phyloP scores from a whole-genome alignment of 768 basidiomycete genomes.

The Suillus paluster region DNA sequence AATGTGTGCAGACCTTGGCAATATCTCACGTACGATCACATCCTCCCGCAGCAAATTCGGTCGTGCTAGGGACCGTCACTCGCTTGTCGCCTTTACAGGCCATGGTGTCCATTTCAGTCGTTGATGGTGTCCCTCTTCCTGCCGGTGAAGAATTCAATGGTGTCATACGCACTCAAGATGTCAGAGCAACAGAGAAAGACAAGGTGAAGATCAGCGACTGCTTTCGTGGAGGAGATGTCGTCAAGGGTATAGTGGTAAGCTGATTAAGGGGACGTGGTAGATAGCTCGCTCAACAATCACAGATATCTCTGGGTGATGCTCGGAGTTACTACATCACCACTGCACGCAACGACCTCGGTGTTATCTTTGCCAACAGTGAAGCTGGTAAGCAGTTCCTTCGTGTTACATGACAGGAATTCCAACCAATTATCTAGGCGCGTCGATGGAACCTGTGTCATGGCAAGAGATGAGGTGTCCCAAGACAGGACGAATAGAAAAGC shows the following conservation, averaged over 20 bases:
- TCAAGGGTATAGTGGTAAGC: constrained; percentile 83
- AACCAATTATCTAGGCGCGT: constrained; percentile 54
- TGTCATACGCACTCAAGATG: constrained; percentile 86
- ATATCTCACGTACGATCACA: constrained; percentile 71
- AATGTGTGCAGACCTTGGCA: constrained; percentile 52
- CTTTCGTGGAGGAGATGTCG: constrained; percentile 90
- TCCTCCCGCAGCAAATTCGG: constrained; percentile 74
- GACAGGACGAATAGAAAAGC: constrained; percentile 77
- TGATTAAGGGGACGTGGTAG: neutral
- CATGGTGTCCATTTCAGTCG: constrained; percentile 79
- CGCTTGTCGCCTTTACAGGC: constrained; percentile 87
- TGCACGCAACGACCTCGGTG: constrained; percentile 87
- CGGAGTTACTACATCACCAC: constrained; percentile 93
- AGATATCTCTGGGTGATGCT: constrained; percentile 93
- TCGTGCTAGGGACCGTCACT: constrained; percentile 81
- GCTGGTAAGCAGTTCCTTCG: constrained; percentile 53
- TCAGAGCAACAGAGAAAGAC: constrained; percentile 90
- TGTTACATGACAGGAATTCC: neutral
- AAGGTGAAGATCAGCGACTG: constrained; percentile 88
- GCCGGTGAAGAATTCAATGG: constrained; percentile 88
- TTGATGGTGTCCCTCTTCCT: constrained; percentile 84
- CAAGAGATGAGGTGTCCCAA: constrained; percentile 89
- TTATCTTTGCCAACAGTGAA: constrained; percentile 90
- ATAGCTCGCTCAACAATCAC: constrained; percentile 12
- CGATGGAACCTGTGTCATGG: constrained; percentile 88